A percentile compares a stretch with the other conserved stretches of the same genome.
These are phyloP conservation scores for Phytophthora palmivora DNA, from an alignment of 352 stramenopile genomes.

Conservation along the genomic window DNA sequence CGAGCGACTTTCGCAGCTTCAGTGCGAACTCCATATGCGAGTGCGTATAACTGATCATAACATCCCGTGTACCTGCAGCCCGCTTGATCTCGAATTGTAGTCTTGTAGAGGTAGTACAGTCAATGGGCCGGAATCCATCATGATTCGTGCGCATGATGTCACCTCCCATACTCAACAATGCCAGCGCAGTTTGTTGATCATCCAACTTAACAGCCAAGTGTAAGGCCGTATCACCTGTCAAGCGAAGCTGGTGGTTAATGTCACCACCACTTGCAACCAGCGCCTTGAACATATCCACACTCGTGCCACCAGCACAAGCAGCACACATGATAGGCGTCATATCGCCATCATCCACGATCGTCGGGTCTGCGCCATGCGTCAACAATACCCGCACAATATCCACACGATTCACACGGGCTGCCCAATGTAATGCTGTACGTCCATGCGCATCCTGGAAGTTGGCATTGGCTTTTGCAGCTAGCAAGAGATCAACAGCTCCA, in stretches of 20 bases:
- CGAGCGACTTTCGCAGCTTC: constrained; percentile 73
- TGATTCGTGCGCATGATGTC: constrained; percentile 83
- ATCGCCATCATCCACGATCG: constrained; percentile 74
- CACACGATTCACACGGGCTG: constrained; percentile 76
- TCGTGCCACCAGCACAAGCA: constrained; percentile 71
- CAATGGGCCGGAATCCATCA: constrained; percentile 66
- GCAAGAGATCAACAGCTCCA: constrained; percentile 61
- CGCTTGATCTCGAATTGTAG: constrained; percentile 83
- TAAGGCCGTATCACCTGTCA: constrained; percentile 74
- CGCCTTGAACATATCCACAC: constrained; percentile 74
- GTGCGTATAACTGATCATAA: constrained; percentile 91
- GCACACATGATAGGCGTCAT: constrained; percentile 85
- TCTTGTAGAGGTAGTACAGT: constrained; percentile 80
- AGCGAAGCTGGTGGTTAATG: constrained; percentile 77
- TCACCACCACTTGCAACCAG: constrained; percentile 67
- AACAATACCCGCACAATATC: constrained; percentile 71
- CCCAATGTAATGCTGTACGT: constrained; percentile 79
- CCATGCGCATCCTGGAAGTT: constrained; percentile 75
- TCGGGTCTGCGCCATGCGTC: constrained; percentile 58
- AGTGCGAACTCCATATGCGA: constrained; percentile 81
- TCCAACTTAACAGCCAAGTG: constrained; percentile 86
- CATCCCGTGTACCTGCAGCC: constrained; percentile 72
- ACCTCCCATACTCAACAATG: constrained; percentile 72
- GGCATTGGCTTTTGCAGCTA: constrained; percentile 64
- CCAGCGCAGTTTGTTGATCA: constrained; percentile 73